Base-by-base conservation (phyloP, 2,329 filamentous ascomycete genomes). In the Penicillium sp. region DNA sequence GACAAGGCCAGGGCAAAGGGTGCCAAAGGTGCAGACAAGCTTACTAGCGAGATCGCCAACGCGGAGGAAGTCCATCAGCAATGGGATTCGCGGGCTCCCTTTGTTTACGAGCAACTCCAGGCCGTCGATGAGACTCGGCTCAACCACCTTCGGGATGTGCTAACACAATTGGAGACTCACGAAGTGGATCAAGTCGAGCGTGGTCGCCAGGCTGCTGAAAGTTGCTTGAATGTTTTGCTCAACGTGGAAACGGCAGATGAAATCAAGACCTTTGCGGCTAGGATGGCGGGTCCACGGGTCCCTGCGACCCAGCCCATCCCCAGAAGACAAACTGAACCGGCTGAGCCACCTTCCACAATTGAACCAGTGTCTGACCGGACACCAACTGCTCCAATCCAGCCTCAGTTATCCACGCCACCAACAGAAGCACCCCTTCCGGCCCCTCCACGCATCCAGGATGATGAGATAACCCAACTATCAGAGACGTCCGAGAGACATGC, bases 41-140 rank as follows among this genome's bases (percentile, higher is more conserved):
- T 94, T 38, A 89, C 92, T 42, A 82, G 82, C 60, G 92, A 91
- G 13, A 82, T 85, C 11, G 79, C 85, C 18, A 87, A 86, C 61
- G 84, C 95, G 42, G 89, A 96, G 61, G 85, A 85, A 58, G 88
- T 91, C n/a, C 85, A 82, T 43, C 83, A 88, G 62, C 89, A 96
- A 71, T 99, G 94, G 94, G 88, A 96, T 54, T 92, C 91, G 1
- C 92, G 96, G 73, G 91, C 94, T 14, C 94, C 94, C 1, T 97
- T 90, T 74, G 89, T 97, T 58, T 97, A 96, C 69, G 94, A 99
- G 75, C 89, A 88, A 58, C 83, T 99, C 26, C 94, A 99, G 72
- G 88, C 90, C 6, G 79, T 95, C 32, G 94, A 99, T 70, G 94
- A 99, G 77, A 87, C 85, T 65, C 86, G 94, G 54, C 80, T 95